Conservation (phyloP, 208 protist species). For the Leishmania tarentolae region DNA sequence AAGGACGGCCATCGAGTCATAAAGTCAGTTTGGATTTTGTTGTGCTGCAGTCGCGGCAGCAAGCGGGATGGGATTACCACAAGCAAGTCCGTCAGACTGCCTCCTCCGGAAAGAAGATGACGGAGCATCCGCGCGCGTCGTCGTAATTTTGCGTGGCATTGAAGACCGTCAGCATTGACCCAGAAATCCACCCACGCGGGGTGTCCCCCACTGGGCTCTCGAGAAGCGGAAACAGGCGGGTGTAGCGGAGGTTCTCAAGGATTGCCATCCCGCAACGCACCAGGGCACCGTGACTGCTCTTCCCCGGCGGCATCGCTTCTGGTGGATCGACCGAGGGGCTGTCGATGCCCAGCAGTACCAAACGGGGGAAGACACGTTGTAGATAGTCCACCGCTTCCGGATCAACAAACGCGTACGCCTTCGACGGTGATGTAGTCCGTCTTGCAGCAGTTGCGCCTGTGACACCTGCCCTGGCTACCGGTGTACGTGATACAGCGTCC, state of each 20-base stretch:
- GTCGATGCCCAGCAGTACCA: conserved; percentile 77
- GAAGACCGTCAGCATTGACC: conserved; percentile 63
- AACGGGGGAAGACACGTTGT: conserved; percentile 41
- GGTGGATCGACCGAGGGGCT: conserved; percentile 63
- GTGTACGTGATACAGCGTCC: neutral
- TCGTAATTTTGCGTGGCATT: conserved; percentile 40
- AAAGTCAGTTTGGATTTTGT: neutral
- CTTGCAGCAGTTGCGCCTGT: neutral
- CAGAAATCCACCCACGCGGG: conserved; percentile 23
- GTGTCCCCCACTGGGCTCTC: conserved; percentile 1
- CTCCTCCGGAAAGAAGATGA: conserved; percentile 53
- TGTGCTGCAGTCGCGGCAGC: neutral
- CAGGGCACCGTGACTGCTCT: conserved; percentile 50
- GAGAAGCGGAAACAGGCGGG: conserved; percentile 34
- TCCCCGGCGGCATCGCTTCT: conserved; percentile 37
- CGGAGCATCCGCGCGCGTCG: conserved; percentile 65
- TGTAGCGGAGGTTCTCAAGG: conserved; percentile 66
- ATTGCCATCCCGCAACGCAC: conserved; percentile 64
- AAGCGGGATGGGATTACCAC: no score
- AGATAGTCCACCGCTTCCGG: conserved; percentile 51
- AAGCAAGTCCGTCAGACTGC: neutral
- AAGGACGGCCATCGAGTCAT: neutral
- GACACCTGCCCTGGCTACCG: no score
- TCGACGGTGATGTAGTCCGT: conserved; percentile 16
- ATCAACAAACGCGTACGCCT: conserved; percentile 49